Conservation (phyloP, 306 rosid genomes). For the Malus orientalis region DNA sequence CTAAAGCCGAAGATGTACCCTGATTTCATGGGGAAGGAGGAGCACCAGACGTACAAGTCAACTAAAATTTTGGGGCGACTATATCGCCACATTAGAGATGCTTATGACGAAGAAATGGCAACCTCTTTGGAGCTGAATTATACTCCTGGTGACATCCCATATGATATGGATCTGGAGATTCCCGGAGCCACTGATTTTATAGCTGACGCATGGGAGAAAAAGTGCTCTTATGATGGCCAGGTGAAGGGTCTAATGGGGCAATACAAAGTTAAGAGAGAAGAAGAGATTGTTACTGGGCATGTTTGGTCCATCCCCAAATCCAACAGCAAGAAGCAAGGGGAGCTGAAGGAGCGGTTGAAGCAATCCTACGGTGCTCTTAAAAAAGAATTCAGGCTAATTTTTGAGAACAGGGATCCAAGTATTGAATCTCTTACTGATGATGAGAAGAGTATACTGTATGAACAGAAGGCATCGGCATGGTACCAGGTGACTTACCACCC, state of each 20-base stretch:
- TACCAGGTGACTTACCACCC: slow-evolving; percentile 84
- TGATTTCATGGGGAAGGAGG: slow-evolving; percentile 85
- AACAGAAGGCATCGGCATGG: slow-evolving; percentile 83
- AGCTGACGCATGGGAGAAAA: slow-evolving; percentile 57
- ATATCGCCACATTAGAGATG: slow-evolving; percentile 53
- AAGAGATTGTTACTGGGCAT: slow-evolving; percentile 81
- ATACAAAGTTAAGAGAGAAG: slow-evolving; percentile 73
- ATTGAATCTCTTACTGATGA: slow-evolving; percentile 46
- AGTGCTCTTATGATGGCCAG: slow-evolving; percentile 69
- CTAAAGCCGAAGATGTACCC: slow-evolving; percentile 79
- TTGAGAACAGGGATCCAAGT: slow-evolving; percentile 43
- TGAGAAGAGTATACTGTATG: slow-evolving; percentile 51
- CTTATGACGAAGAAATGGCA: slow-evolving; percentile 40
- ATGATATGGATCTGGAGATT: slow-evolving; percentile 54
- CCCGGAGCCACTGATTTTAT: slow-evolving; percentile 53
- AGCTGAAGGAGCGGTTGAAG: slow-evolving; percentile 84
- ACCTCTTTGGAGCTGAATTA: slow-evolving; percentile 24
- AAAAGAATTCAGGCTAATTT: slow-evolving; percentile 66
- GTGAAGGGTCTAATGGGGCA: slow-evolving; percentile 58
- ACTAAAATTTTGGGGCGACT: slow-evolving; percentile 72
- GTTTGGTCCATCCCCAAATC: slow-evolving; percentile 92
- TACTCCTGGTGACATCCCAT: slow-evolving; percentile 30
- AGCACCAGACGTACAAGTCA: slow-evolving; percentile 57
- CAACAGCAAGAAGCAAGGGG: slow-evolving; percentile 78
- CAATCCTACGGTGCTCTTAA: slow-evolving; percentile 67